Percentiles rank a stretch among this genome's conserved stretches.
Conservation (phyloP, 805 yeast genomes). For the Monosporozyma unispora region DNA sequence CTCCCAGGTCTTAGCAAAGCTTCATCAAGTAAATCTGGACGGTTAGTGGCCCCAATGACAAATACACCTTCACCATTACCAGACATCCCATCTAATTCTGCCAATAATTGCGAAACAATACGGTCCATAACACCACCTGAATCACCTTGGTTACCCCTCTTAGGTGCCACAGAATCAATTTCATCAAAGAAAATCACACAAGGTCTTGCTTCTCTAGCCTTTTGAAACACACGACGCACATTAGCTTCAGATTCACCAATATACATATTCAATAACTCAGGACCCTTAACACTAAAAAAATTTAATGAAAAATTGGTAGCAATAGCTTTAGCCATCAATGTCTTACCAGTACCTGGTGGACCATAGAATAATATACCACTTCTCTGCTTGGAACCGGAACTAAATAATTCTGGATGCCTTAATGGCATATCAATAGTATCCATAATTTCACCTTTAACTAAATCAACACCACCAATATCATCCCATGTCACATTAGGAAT, state of each 20-base stretch:
- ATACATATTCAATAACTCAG: constrained; percentile 93
- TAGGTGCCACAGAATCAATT: constrained; percentile 95
- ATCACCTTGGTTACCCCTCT: constrained; percentile 97
- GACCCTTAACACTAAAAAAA: constrained; percentile 95
- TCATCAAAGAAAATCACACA: constrained; percentile 97
- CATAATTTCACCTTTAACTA: constrained; percentile 83
- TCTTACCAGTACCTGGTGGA: constrained; percentile 98
- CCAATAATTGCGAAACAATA: constrained; percentile 88
- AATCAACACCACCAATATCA: constrained; percentile 91
- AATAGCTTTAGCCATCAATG: constrained; percentile 90
- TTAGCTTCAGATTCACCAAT: constrained; percentile 98
- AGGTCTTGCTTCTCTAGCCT: constrained; percentile 93
- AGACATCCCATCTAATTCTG: constrained; percentile 96
- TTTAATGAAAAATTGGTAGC: constrained; percentile 92
- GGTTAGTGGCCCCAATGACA: constrained; percentile 97
- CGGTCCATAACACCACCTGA: constrained; percentile 99
- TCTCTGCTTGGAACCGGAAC: constrained; percentile 83
- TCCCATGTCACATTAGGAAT: constrained; percentile 95
- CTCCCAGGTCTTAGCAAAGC: constrained; percentile 90
- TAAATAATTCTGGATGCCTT: constrained; percentile 83
- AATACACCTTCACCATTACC: constrained; percentile 77
- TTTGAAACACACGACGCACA: constrained; percentile 87
- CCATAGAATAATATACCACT: constrained; percentile 94
- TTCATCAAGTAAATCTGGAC: constrained; percentile 92
- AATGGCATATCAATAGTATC: constrained; percentile 96